Base-by-base conservation (phyloP, 2,329 filamentous ascomycete species). In the Hysterium pulicare region DNA sequence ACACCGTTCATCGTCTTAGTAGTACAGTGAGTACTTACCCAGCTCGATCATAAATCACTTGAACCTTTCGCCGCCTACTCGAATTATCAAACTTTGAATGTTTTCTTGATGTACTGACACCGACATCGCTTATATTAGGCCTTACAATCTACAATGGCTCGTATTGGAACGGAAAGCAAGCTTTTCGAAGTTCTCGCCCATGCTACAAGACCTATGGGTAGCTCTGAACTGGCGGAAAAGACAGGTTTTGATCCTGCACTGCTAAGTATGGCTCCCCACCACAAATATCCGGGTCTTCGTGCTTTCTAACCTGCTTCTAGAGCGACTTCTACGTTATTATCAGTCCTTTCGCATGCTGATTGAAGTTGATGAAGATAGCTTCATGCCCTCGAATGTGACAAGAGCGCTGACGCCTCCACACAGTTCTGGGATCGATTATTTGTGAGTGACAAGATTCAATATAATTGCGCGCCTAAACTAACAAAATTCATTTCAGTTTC, bases 401-500 rank as follows among this genome's bases (percentile, higher is more conserved):
- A 7, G 34, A 15, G 30, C 22, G 4, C 22, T 41, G 5, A 19
- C n/a, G 6, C 6, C 21, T 28, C 36, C 36, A 6, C 10, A 15
- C 9, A 13, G 20, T 9, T 13, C 16, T 7, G 28, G 24, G n/a
- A n/a, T n/a, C n/a, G n/a, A n/a, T n/a, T n/a, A n/a, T n/a, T n/a
- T 15, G 31, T 22, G 13, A 28, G 5, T 39, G 15, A 9, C 11
- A 7, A 20, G 16, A 39, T 26, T 19, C 28, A 33, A 16, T 5
- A 17, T 33, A 23, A 28, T 39, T n/a, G 20, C 24, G 13, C 13
- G 24, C 24, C 24, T 28, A 7, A 28, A 7, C 24, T 7, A 39
- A 28, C 30, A 5, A 22, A 41, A 8, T 11, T 5, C 5, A 8
- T 10, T 41, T 11, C 11, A 22, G 33, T 44, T 55, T 44, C 33